Conservation (phyloP, 106 monocot genomes). For the Acanthochlamys bracteata region DNA sequence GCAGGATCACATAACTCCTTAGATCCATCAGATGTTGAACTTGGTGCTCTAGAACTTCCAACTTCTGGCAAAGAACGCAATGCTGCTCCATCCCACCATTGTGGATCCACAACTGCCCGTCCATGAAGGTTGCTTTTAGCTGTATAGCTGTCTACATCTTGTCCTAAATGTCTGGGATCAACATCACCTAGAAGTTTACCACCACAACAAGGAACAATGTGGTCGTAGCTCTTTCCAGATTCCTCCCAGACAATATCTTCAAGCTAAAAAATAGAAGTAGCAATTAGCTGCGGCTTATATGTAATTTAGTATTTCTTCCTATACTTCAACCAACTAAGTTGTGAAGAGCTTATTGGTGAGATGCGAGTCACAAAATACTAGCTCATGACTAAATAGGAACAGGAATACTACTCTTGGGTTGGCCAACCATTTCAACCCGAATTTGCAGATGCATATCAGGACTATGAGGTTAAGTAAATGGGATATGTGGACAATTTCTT, state of each 20-base stretch:
- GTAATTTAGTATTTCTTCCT: no score
- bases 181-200: conserved; percentile 3
- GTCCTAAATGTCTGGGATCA: conserved; percentile 7
- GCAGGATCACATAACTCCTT: conserved; percentile 5
- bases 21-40: neutral
- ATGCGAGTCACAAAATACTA: no score
- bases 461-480: no score
- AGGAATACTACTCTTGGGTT: no score
- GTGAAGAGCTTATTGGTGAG: no score
- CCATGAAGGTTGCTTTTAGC: conserved; percentile 7
- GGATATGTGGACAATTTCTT: no score
- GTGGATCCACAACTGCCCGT: conserved; percentile 1
- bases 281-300: neutral
- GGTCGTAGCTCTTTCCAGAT: conserved; percentile 20
- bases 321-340: no score
- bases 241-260: conserved; percentile 24
- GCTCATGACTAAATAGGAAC: no score
- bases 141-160: conserved; percentile 8
- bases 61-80: neutral
- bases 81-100: neutral
- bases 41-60: conserved; percentile 7
- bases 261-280: conserved; percentile 15
- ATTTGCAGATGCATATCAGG: no score
- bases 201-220: conserved; percentile 17
- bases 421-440: no score